Conservation (phyloP, 1,284 basidiomycete species). For the Agaricales sp. region DNA sequence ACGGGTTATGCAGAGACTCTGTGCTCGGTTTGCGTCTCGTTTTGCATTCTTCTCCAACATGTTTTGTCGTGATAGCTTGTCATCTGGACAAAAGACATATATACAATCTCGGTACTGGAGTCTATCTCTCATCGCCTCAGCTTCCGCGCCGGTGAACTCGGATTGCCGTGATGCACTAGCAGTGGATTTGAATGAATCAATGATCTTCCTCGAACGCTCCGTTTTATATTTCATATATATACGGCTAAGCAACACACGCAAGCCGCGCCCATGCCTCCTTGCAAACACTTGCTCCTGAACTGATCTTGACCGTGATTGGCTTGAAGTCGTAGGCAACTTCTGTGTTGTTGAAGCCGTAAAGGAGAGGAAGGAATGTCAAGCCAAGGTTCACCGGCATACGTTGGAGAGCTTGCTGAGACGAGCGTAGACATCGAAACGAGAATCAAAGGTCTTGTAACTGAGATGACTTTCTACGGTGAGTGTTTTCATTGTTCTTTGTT, state of each 20-base stretch:
- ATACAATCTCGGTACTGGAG: background rate
- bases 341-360: too few relatives aligned
- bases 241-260: background rate
- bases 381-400: too few relatives aligned
- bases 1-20: too few relatives aligned
- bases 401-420: background rate
- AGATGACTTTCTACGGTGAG: background rate
- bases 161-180: background rate
- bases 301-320: background rate
- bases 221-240: background rate
- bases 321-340: too few relatives aligned
- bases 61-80: background rate
- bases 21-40: too few relatives aligned
- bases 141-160: background rate
- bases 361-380: background rate
- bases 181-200: background rate
- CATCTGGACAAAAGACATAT: background rate
- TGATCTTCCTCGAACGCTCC: background rate
- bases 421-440: background rate
- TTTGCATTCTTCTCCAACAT: background rate
- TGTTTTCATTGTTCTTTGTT: background rate
- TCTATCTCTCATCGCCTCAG: background rate
- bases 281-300: background rate
- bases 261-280: background rate
- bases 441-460: background rate